Conservation (phyloP, 192 early-diverging fungal genomes). For the Pilobolus umbonatus region DNA sequence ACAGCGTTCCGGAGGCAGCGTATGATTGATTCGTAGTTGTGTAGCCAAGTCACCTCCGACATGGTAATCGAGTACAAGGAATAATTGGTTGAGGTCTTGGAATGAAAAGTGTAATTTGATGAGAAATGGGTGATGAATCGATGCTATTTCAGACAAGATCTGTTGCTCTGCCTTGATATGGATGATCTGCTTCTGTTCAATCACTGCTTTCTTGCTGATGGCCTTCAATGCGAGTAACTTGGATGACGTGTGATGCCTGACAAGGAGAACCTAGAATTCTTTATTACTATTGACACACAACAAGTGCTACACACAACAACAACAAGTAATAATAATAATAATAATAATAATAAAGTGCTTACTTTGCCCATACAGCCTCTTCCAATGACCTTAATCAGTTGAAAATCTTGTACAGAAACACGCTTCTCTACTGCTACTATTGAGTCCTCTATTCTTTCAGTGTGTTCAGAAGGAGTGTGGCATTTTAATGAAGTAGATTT, state of each 20-base stretch:
- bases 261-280: slow-evolving; percentile 7
- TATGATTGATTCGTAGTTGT: slow-evolving; percentile 56
- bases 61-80: slow-evolving; percentile 86
- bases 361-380: slow-evolving; percentile 56
- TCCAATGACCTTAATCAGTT: slow-evolving; percentile 49
- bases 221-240: slow-evolving; percentile 46
- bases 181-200: slow-evolving; percentile 68
- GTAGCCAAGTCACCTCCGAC: slow-evolving; percentile 90
- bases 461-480: not conserved
- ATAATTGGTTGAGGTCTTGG: slow-evolving; percentile 79
- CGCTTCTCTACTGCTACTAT: no score
- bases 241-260: slow-evolving; percentile 6
- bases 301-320: not conserved
- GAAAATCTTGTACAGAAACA: slow-evolving; percentile 40
- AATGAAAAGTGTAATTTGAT: slow-evolving; percentile 89
- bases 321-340: not conserved
- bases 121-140: slow-evolving; percentile 82
- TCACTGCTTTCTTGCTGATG: slow-evolving; percentile 54
- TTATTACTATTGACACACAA: not conserved
- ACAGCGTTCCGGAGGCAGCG: slow-evolving; percentile 64
- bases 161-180: slow-evolving; percentile 81
- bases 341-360: slow-evolving; percentile 2
- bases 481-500: not conserved
- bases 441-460: no score
- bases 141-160: slow-evolving; percentile 54